phyloP scores from a whole-genome alignment of 1,284 basidiomycete genomes.

The Pyrrhoderma lamaoense region DNA sequence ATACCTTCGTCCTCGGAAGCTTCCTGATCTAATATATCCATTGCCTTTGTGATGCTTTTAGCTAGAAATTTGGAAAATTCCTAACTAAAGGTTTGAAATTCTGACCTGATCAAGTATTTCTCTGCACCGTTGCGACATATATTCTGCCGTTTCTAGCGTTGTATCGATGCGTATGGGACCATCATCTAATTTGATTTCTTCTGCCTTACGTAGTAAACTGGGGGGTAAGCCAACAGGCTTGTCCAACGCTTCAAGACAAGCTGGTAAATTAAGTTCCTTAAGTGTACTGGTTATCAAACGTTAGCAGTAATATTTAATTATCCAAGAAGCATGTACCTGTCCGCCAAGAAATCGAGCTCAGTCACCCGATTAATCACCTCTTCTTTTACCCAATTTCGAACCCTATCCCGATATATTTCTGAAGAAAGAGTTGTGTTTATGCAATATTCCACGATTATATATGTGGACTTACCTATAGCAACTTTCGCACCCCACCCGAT shows the following conservation, averaged over 20 bases:
- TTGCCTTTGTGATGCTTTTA: constrained; percentile 43
- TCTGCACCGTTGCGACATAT: constrained; percentile 57
- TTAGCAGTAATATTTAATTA: constrained; percentile 7
- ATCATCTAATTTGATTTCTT: constrained; percentile 76
- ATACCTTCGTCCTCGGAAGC: constrained; percentile 79
- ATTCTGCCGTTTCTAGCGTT: constrained; percentile 68
- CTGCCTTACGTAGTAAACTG: constrained; percentile 78
- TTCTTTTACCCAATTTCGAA: constrained; percentile 65
- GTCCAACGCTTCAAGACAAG: constrained; percentile 83
- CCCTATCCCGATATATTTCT: constrained; percentile 88
- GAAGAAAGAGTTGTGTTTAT: neutral
- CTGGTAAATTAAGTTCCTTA: constrained; percentile 73
- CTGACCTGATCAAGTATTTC: constrained; percentile 70
- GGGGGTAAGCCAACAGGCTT: constrained; percentile 84
- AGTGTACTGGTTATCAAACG: constrained; percentile 44
- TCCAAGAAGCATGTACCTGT: constrained; percentile 38
- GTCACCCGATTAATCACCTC: constrained; percentile 58
- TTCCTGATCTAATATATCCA: constrained; percentile 86
- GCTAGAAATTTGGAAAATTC: neutral
- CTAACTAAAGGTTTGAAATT: neutral
- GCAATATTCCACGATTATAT: neutral
- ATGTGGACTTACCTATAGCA: constrained; percentile 73
- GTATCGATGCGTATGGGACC: constrained; percentile 68
- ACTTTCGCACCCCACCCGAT: constrained; percentile 85
- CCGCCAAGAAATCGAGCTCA: constrained; percentile 57